Evolutionary conservation across 148 eudicot species (phyloP).

Genomic region (Euryodendron excelsum): DNA sequence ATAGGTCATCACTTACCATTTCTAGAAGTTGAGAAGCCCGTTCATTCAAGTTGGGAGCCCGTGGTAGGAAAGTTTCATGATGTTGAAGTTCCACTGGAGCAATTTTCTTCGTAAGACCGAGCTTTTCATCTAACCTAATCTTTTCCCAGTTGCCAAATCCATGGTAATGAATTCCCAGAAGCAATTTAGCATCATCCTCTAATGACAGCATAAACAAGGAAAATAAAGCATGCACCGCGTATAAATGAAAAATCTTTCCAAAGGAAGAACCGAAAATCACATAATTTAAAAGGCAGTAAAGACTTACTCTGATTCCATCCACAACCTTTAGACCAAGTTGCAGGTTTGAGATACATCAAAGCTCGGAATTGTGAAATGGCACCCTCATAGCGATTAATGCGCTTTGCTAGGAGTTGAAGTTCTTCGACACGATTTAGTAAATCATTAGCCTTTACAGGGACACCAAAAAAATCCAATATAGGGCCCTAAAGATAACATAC

Average conservation of each 20-base stretch:
- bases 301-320: conserved; percentile 98
- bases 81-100: conserved; percentile 99
- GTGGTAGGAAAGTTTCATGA: conserved; percentile 96
- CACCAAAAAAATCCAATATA: conserved; percentile 90
- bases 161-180: conserved; percentile 87
- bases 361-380: conserved; percentile 86
- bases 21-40: conserved; percentile 92
- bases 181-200: conserved; percentile 98
- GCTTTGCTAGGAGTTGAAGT: conserved; percentile 85
- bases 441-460: conserved; percentile 95
- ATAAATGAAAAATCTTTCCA: neutral
- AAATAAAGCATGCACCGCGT: neutral
- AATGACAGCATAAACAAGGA: conserved; percentile 16
- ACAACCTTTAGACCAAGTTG: conserved; percentile 99
- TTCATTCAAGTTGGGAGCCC: conserved; percentile 98
- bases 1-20: conserved; percentile 51
- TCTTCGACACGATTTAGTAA: conserved; percentile 80
- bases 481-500: conserved; percentile 59
- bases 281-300: conserved; percentile 10
- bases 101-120: conserved; percentile 87
- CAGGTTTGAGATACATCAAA: conserved; percentile 80
- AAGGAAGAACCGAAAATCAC: neutral
- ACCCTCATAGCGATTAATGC: conserved; percentile 68
- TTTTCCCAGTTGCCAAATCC: conserved; percentile 99
- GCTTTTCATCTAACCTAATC: conserved; percentile 87